A percentile compares a stretch with the other conserved stretches of the same genome.
These are phyloP conservation scores for Plasmodium cynomolgi DNA, from an alignment of 169 alveolate genomes.

Conservation along the genomic window DNA sequence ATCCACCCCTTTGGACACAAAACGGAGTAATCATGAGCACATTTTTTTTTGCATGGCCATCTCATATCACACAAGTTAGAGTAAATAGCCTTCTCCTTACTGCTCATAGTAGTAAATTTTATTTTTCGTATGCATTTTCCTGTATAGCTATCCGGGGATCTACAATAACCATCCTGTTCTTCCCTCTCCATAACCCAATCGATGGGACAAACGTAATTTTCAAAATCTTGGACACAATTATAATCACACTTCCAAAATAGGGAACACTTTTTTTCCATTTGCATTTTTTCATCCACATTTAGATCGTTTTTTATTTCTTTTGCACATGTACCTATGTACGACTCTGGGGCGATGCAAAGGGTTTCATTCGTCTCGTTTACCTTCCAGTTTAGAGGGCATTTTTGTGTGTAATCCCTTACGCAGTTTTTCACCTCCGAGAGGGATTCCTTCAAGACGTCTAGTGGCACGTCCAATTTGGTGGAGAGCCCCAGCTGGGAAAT, in stretches of 20 bases:
- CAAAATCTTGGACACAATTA: conserved; percentile 53
- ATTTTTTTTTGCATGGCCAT: conserved; percentile 76
- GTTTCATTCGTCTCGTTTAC: conserved; percentile 4
- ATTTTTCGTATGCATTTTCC: conserved; percentile 69
- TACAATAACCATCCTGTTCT: conserved; percentile 59
- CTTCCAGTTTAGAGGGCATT: conserved; percentile 68
- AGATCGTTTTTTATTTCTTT: conserved; percentile 32
- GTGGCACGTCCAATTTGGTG: conserved; percentile 17
- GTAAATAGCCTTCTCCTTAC: conserved; percentile 63
- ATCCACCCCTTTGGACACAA: conserved; percentile 86
- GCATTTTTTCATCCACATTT: conserved; percentile 42
- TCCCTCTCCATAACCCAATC: conserved; percentile 76
- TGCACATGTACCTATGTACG: conserved; percentile 82
- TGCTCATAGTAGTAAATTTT: conserved; percentile 40
- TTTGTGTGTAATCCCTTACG: conserved; percentile 46
- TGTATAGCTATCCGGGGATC: conserved; percentile 79
- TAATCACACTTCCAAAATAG: conserved; percentile 69
- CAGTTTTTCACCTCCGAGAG: conserved; percentile 71
- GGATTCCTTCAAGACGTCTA: conserved; percentile 18
- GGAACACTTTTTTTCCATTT: conserved; percentile 50
- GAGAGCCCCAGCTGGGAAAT: conserved; percentile 59
- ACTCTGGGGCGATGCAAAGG: conserved; percentile 77
- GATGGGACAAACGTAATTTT: conserved; percentile 76
- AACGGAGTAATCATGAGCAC: conserved; percentile 81
- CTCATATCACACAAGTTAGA: conserved; percentile 63